Percentiles rank a stretch among this genome's conserved stretches.
These are phyloP conservation scores for Alternaria novae-zelandiae DNA, from an alignment of 2,329 filamentous ascomycete species.

Conservation along the genomic window DNA sequence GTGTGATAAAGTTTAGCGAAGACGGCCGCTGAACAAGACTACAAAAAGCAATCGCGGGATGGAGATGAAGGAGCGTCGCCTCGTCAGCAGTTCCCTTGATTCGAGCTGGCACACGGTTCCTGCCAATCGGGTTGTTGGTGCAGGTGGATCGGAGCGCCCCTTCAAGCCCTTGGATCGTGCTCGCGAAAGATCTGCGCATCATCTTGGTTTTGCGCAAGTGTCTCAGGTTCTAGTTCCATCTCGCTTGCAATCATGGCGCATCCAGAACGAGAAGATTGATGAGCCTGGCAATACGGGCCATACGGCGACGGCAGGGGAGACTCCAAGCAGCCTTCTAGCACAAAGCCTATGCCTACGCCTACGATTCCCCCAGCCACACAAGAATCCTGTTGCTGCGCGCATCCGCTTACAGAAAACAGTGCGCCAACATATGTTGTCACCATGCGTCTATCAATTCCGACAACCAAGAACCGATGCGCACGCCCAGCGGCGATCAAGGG, in stretches of 20 bases:
- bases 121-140: constrained; percentile 14
- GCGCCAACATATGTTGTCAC: constrained; percentile 16
- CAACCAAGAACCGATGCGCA: constrained; percentile 11
- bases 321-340: neutral
- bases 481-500: constrained; percentile 5
- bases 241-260: constrained; percentile 7
- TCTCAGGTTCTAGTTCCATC: constrained; percentile 22
- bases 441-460: constrained; percentile 11
- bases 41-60: constrained; percentile 15
- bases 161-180: constrained; percentile 14
- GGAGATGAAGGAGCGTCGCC: constrained; percentile 8
- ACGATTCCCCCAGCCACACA: constrained; percentile 1
- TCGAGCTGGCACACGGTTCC: neutral
- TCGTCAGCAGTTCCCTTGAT: constrained; percentile 4
- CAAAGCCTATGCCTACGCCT: neutral
- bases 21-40: constrained; percentile 13
- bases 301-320: neutral
- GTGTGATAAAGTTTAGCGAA: constrained; percentile 19
- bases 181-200: constrained; percentile 20
- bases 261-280: neutral
- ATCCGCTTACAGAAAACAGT: neutral
- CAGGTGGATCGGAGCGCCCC: constrained; percentile 13
- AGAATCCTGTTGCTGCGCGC: neutral
- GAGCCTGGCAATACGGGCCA: constrained; percentile 1
- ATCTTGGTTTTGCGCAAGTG: constrained; percentile 17